Base-by-base conservation (phyloP, 805 yeast species). In the Candida nanaspora region DNA sequence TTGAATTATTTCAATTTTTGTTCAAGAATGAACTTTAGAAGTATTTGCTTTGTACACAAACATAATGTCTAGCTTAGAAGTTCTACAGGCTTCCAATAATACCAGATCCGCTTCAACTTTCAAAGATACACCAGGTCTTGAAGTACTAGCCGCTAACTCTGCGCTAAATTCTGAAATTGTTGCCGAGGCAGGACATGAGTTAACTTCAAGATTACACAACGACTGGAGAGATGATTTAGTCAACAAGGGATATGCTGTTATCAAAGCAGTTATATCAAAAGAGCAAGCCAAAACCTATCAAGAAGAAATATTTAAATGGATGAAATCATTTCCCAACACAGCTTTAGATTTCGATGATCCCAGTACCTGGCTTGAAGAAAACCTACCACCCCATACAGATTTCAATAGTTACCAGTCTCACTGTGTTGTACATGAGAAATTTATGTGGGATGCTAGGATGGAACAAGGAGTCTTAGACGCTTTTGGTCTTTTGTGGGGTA, bases 361-460 rank as follows among this genome's bases (percentile, higher is more conserved):
- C 25, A 41, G 46, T 2, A 62, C 65, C 15, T 61, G 65, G 65
- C 40, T 38, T 6, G 40, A 45, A 16, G 52, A 53, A 21, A 53
- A 59, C 40, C 41, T 59, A n/a, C 65, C 66, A 7, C 51, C 51
- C 8, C 49, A 45, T 22, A 30, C 45, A 5, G 21, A 32, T 2
- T 50, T 44, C 38, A 50, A 51, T 21, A 38, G 49, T 13, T 53
- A 41, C 34, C 33, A 39, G 7, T 40, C 46, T n/a, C 52, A 57
- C 39, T 40, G 50, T 30, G 45, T 51, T 15, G 41, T 55, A 8
- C 65, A 61, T 40, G 65, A 61, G 41, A 54, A 57, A 42, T 51
- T 60, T 40, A 48, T 61, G 47, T 61, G 65, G 66, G 64, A 60
- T 34, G 43, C 55, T 5, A 55, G 62, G 49, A 44, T 40, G 41